phyloP scores from a whole-genome alignment of 345 rosid genomes.

The Pistacia vera region DNA sequence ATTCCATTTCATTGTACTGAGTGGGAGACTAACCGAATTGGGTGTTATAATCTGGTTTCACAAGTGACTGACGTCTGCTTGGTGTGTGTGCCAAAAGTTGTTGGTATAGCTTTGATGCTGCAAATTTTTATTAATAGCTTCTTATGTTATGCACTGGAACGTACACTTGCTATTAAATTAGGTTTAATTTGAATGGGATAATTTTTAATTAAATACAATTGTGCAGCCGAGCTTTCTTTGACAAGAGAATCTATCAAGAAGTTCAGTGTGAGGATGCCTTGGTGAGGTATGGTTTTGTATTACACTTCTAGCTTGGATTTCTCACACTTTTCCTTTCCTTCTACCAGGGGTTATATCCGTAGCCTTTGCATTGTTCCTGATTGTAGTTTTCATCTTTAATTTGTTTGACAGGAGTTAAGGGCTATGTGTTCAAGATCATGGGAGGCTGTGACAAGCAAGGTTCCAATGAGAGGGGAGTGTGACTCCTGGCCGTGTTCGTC shows the following conservation, averaged over 20 bases:
- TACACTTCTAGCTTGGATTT: background rate
- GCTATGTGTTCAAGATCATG: slow-evolving; percentile 85
- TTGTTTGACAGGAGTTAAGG: slow-evolving; percentile 62
- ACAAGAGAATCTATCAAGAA: slow-evolving; percentile 90
- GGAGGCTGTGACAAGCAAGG: slow-evolving; percentile 96
- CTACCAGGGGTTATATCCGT: background rate
- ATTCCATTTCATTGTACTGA: background rate
- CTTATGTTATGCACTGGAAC: background rate
- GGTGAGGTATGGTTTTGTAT: slow-evolving; percentile 56
- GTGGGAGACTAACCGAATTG: background rate
- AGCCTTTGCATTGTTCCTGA: background rate
- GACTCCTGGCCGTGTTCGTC: slow-evolving; percentile 84
- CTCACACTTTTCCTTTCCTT: background rate
- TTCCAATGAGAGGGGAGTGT: slow-evolving; percentile 91
- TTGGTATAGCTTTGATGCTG: background rate
- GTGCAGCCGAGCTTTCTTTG: slow-evolving; percentile 71
- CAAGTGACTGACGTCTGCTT: background rate
- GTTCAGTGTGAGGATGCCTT: slow-evolving; percentile 78
- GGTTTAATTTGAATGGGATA: background rate
- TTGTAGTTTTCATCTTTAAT: background rate
- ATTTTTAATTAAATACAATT: background rate
- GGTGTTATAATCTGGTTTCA: background rate
- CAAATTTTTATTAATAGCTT: background rate
- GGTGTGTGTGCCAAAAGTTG: background rate
- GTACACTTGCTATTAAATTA: background rate